Conservation (phyloP, 495 filamentous ascomycete species). For the Podospora didyma region DNA sequence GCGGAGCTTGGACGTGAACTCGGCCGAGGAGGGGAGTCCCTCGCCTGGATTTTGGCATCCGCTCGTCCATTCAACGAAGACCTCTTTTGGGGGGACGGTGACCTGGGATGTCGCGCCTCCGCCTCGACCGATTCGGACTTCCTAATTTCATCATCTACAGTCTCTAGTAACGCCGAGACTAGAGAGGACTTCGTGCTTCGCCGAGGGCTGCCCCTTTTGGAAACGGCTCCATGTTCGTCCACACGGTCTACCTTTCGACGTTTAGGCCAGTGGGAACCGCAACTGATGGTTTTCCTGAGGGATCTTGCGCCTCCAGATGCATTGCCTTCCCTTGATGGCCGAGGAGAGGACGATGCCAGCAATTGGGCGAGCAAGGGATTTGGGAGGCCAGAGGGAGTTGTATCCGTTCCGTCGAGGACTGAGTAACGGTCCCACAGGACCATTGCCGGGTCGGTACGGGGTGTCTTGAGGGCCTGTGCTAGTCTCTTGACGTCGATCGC, state of each 20-base stretch:
- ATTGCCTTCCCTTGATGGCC: conserved; percentile 46
- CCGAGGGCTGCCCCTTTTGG: conserved; percentile 18
- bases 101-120: conserved; percentile 17
- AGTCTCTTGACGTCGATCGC: conserved; percentile 46
- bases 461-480: conserved; percentile 61
- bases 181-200: conserved; percentile 47
- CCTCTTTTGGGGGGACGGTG: conserved; percentile 29
- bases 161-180: conserved; percentile 41
- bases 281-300: conserved; percentile 68
- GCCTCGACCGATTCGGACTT: conserved; percentile 24
- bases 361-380: conserved; percentile 57
- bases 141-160: conserved; percentile 37
- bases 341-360: conserved; percentile 66
- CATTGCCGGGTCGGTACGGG: conserved; percentile 73
- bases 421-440: conserved; percentile 86
- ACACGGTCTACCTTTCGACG: conserved; percentile 44
- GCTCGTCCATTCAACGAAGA: conserved; percentile 1
- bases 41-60: not conserved
- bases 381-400: conserved; percentile 31
- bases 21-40: not conserved
- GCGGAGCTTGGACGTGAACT: not conserved
- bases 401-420: conserved; percentile 26
- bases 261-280: conserved; percentile 66
- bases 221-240: conserved; percentile 6
- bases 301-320: conserved; percentile 47